Evolutionary conservation across 805 yeast species (phyloP).

Genomic region (Wickerhamiella parazyma): DNA sequence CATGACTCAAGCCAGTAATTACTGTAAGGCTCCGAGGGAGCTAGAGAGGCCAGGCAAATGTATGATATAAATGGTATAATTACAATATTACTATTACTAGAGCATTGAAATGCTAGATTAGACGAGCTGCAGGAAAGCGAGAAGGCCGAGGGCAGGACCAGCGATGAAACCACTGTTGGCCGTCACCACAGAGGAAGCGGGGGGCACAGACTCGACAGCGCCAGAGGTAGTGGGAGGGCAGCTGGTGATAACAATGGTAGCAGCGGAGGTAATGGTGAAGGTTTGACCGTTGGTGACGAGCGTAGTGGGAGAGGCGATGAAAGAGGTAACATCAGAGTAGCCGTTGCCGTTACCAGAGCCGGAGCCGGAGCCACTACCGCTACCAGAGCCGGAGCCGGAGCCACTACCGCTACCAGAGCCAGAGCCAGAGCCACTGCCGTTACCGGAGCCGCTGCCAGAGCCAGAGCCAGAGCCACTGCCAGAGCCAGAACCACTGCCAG

Average conservation of each 20-base stretch:
- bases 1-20: not conserved
- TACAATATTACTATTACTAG: not conserved
- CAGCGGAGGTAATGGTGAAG: not conserved
- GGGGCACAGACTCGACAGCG: not conserved
- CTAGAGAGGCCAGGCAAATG: no score
- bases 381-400: not conserved
- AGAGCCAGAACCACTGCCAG: slow-evolving; percentile 1
- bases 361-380: not conserved
- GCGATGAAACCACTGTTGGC: not conserved
- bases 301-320: not conserved
- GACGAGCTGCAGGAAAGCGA: not conserved
- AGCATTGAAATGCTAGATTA: not conserved
- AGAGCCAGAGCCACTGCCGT: slow-evolving; percentile 1
- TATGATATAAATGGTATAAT: no score
- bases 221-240: not conserved
- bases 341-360: not conserved
- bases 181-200: not conserved
- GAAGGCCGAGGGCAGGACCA: not conserved
- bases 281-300: slow-evolving; percentile 2
- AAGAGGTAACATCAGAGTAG: not conserved
- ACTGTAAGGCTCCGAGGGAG: not conserved
- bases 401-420: no score
- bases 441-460: not conserved
- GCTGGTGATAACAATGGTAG: not conserved
- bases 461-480: not conserved